Percentiles rank a stretch among this genome's conserved stretches.
Conservation (phyloP, 495 filamentous ascomycete species). For the Hyaloscypha finlandica region DNA sequence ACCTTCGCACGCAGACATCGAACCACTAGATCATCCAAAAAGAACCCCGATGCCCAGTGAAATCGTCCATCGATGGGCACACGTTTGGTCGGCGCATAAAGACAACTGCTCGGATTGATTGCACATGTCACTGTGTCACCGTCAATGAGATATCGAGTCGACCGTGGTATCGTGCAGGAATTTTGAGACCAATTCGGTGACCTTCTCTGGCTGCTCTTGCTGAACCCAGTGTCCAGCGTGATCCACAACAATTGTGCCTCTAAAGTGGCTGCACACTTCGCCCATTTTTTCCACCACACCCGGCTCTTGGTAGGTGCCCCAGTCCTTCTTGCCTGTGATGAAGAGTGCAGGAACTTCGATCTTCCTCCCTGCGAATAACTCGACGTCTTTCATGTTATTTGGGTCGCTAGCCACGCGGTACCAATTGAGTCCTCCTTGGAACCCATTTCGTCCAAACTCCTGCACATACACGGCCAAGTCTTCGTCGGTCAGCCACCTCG, state of each 20-base stretch:
- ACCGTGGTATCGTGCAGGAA: constrained; percentile 38
- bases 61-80: background rate
- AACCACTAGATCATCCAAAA: background rate
- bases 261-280: constrained; percentile 53
- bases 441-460: constrained; percentile 66
- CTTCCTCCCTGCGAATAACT: constrained; percentile 61
- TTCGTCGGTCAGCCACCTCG: constrained; percentile 54
- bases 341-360: constrained; percentile 63
- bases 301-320: constrained; percentile 68
- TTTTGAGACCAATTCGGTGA: constrained; percentile 49
- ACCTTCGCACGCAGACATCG: background rate
- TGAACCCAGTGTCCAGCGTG: constrained; percentile 68
- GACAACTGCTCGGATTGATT: background rate
- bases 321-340: constrained; percentile 61
- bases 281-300: constrained; percentile 61
- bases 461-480: constrained; percentile 61
- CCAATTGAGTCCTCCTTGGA: constrained; percentile 73
- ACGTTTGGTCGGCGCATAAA: background rate
- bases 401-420: constrained; percentile 61
- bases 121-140: background rate
- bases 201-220: constrained; percentile 62
- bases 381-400: constrained; percentile 50
- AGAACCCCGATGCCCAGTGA: background rate
- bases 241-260: constrained; percentile 52
- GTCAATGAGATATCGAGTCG: constrained; percentile 9